Conservation (phyloP, 108 stramenopile genomes). For the Bacterosira constricta region DNA sequence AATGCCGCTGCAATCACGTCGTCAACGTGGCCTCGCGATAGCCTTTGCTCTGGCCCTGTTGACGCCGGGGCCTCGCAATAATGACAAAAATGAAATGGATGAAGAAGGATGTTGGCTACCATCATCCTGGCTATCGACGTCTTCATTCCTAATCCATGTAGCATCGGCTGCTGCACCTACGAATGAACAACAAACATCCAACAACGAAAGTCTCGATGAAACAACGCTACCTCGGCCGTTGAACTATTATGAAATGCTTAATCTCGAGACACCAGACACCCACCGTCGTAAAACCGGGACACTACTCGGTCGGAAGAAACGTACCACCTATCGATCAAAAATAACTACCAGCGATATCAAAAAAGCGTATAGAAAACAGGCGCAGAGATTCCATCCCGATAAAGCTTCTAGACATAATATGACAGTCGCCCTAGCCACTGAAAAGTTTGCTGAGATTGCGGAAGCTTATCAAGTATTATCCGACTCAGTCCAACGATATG, state of each 20-base stretch:
- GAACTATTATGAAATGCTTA: conserved; percentile 44
- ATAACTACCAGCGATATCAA: conserved; percentile 61
- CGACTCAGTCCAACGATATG: conserved; percentile 48
- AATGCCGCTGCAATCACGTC: not conserved
- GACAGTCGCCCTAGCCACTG: conserved; percentile 60
- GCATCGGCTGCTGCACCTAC: not conserved
- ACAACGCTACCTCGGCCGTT: conserved; percentile 8
- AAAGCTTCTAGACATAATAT: conserved; percentile 37
- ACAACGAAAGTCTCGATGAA: not conserved
- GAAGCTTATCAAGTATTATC: conserved; percentile 74
- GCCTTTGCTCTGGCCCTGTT: not conserved
- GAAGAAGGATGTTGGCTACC: not conserved
- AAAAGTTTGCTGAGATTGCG: conserved; percentile 71
- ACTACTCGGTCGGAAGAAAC: conserved; percentile 37
- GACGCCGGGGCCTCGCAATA: not conserved
- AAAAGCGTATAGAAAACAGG: conserved; percentile 78
- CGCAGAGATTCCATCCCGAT: conserved; percentile 78
- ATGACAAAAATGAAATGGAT: not conserved
- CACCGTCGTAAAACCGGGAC: conserved; percentile 34
- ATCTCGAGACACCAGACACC: conserved; percentile 35
- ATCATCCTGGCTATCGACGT: not conserved
- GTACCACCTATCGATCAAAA: conserved; percentile 34
- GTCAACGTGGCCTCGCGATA: conserved; percentile 2
- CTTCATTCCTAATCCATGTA: not conserved
- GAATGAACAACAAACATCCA: not conserved